Percentiles rank a stretch among this genome's conserved stretches.
These are phyloP conservation scores for Aschersonia sp. DNA, from an alignment of 2,329 filamentous ascomycete species.

Conservation along the genomic window DNA sequence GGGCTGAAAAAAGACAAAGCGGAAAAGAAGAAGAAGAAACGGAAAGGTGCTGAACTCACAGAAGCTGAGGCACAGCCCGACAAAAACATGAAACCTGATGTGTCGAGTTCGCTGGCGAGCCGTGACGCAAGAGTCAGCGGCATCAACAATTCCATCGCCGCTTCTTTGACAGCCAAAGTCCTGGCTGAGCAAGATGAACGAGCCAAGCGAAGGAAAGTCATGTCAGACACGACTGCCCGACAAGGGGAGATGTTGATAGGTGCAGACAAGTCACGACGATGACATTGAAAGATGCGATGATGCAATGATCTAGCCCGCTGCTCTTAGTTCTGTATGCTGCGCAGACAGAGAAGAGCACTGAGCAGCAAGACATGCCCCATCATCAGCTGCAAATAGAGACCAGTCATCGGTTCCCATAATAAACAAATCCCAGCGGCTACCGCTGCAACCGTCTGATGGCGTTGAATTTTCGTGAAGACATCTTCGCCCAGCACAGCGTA, in stretches of 20 bases:
- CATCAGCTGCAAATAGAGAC: no score
- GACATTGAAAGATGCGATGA: no score
- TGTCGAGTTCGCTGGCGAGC: conserved; percentile 14
- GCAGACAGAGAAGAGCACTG: no score
- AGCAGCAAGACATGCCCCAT: no score
- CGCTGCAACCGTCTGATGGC: no score
- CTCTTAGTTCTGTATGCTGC: no score
- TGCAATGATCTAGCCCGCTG: no score
- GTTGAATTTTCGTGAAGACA: no score
- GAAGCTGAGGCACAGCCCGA: conserved; percentile 34
- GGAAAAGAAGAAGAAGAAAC: conserved; percentile 45
- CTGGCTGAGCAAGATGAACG: conserved; percentile 72
- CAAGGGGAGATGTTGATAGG: neutral
- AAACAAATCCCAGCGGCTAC: no score
- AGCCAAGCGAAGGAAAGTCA: conserved; percentile 65
- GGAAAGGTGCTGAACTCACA: conserved; percentile 29
- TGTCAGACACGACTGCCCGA: conserved; percentile 7
- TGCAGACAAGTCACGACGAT: neutral
- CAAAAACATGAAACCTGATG: conserved; percentile 18
- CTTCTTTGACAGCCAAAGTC: conserved; percentile 73
- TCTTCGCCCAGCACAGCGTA: no score
- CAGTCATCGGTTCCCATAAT: no score
- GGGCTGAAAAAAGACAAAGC: conserved; percentile 70
- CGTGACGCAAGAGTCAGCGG: conserved; percentile 30
- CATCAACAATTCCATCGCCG: conserved; percentile 82